phyloP scores from a whole-genome alignment of 805 yeast genomes.

The Metschnikowia anglica region DNA sequence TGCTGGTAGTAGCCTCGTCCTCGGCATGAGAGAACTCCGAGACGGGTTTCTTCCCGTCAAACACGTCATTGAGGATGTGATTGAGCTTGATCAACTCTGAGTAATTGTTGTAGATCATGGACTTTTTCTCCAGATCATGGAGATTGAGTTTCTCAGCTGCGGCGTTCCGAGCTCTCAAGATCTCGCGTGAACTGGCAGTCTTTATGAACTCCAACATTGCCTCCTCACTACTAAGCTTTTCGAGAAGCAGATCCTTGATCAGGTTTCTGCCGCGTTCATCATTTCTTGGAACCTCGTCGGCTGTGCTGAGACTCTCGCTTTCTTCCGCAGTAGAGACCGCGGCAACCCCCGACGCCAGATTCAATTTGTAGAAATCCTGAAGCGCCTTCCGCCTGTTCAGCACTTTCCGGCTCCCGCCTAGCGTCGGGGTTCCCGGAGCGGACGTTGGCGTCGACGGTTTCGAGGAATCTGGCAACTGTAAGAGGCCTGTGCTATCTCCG shows the following conservation, averaged over 20 bases:
- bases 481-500: not conserved
- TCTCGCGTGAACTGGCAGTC: constrained; percentile 12
- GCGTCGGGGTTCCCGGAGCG: constrained; percentile 7
- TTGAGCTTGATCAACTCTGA: constrained; percentile 69
- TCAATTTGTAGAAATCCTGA: constrained; percentile 42
- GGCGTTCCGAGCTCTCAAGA: constrained; percentile 17
- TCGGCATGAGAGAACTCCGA: constrained; percentile 7
- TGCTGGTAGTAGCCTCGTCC: constrained; percentile 4
- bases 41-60: constrained; percentile 1
- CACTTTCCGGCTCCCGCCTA: constrained; percentile 29
- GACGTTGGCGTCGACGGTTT: constrained; percentile 1
- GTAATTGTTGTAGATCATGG: constrained; percentile 73
- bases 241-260: not conserved
- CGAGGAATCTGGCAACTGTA: not conserved
- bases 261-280: not conserved
- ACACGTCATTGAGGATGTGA: constrained; percentile 42
- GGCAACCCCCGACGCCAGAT: constrained; percentile 4
- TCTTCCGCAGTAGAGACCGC: not conserved
- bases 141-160: constrained; percentile 45
- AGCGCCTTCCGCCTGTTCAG: constrained; percentile 42
- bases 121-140: constrained; percentile 61
- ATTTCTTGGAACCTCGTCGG: not conserved
- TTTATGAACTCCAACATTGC: constrained; percentile 12
- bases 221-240: constrained; percentile 9
- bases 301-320: not conserved